Evolutionary conservation across 2,329 filamentous ascomycete genomes (phyloP), one percentile per base, ranked within the genome.

Genomic region (Fusarium equiseti): DNA sequence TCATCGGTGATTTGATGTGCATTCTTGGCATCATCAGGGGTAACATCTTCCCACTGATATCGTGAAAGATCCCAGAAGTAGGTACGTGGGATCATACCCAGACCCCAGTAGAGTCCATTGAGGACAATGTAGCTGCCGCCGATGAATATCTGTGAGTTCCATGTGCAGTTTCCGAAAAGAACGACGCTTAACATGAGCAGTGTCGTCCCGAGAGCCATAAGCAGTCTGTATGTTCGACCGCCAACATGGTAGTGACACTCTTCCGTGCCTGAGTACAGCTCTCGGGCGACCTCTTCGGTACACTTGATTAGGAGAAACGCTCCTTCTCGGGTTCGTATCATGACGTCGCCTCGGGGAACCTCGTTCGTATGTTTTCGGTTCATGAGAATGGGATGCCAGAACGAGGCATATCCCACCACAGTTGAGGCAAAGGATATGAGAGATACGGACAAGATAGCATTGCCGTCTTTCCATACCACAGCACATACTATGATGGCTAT

Each of bases 181-280:
- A 91, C 86, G 13, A 91, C 87, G 2, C 85, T 84, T 6, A 87
- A 75, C 89, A 91, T 91, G 46, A 91, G 83, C 27, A 90, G 70
- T 11, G 88, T 83, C 11, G 89, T 91, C 35, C 86, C 88, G 3
- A 86, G 44, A 1, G 84, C 88, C 79, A 90, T 89, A 10, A 89
- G 82, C 1, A 81, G 75, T 22, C 85, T 83, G 75, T 89, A 88
- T 3, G 73, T 71, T n/a, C 74, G 79, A 29, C 78, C 81, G 6
- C 78, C 77, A 44, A 89, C 83, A 26, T 83, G 80, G 71, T 90
- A 90, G 29, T 84, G 75, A 76, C 89, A 90, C 72, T 87, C 84
- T 70, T 90, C 88, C 0, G 86, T 89, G 18, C 87, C 87, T 0
- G 83, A 84, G 77, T 90, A 90, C 0, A 91, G 82, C 74, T 90